Conservation (phyloP, 441 rosid genomes). For the Capsella rubella region DNA sequence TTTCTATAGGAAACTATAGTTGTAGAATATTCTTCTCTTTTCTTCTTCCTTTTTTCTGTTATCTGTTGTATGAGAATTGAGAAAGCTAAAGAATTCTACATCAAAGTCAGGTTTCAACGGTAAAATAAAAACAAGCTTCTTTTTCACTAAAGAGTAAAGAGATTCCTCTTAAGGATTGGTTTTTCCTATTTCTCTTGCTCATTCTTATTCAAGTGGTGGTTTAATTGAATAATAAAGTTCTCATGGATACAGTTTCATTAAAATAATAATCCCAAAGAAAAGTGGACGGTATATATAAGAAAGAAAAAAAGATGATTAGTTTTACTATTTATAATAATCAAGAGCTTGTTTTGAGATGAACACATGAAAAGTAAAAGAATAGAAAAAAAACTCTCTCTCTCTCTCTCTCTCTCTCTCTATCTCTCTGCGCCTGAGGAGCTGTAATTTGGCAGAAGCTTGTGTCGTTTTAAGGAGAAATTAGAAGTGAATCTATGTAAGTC, state of each 20-base stretch:
- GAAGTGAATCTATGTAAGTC: constrained; percentile 22
- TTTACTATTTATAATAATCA: neutral
- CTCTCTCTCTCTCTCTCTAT: constrained; percentile 11
- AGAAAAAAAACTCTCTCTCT: neutral
- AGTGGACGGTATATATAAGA: neutral
- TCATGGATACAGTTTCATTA: neutral
- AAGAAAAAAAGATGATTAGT: neutral
- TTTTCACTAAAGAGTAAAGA: constrained; percentile 47
- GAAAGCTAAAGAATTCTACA: constrained; percentile 35
- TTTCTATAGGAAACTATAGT: constrained; percentile 15
- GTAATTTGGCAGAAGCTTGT: constrained; percentile 5
- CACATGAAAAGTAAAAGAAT: neutral
- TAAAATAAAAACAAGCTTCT: constrained; percentile 44
- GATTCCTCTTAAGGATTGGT: constrained; percentile 26
- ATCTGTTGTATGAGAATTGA: neutral
- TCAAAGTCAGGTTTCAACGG: constrained; percentile 43
- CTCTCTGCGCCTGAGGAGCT: constrained; percentile 5
- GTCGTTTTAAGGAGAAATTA: constrained; percentile 24
- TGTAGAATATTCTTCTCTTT: constrained; percentile 27
- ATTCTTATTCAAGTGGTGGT: neutral
- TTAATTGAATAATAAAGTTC: neutral
- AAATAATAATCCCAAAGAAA: neutral
- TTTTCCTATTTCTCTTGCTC: neutral
- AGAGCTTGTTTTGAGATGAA: neutral
- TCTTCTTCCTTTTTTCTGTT: constrained; percentile 2